Evolutionary conservation across 2,329 filamentous ascomycete genomes (phyloP), one percentile per base, ranked within the genome.

Genomic region (Arthroderma uncinatum): DNA sequence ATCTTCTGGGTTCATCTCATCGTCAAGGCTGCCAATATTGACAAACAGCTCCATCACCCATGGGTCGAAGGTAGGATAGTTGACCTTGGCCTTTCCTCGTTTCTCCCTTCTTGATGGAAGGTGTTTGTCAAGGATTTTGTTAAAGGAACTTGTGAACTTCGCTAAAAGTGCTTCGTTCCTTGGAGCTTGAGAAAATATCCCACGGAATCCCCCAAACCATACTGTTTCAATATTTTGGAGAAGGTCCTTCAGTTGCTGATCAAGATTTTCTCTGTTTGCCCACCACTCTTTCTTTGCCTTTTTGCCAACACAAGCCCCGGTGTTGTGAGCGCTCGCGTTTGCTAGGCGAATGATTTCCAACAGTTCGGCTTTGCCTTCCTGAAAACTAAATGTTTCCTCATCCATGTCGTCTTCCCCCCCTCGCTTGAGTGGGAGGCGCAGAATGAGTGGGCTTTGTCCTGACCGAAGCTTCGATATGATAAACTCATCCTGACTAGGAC

Each of bases 171-270:
- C 79, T 0, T 81, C 74, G 19, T 85, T 78, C 37, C 79, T 78
- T 53, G 76, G 71, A 55, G 87, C 81, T 56, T 88, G 86, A 1
- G 89, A 91, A 67, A 98, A 92, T n/a, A 98, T 85, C 14, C 92
- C 91, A 58, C 84, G 86, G 78, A 98, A 98, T 0, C 93, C 93
- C 53, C 92, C 91, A 4, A 98, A 81, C 93, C 93, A 98, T 21
- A 93, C 84, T 60, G 87, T 86, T 70, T 98, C 92, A 39, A 98
- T 86, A 59, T 89, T 94, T 56, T 84, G 78, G 1, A 98, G 77
- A 8, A 98, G 79, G 54, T 87, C 84, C 60, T 82, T 84, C 23
- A 98, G 78, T 8, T 89, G 83, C 33, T 75, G 74, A 67, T 98
- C 93, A 14, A 98, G 77, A 2, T 80, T 80, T 70, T 93, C 86